Evolutionary conservation across 2,329 filamentous ascomycete species (phyloP), one percentile per base, ranked within the genome.

Genomic region (Verticillium tricorpus): DNA sequence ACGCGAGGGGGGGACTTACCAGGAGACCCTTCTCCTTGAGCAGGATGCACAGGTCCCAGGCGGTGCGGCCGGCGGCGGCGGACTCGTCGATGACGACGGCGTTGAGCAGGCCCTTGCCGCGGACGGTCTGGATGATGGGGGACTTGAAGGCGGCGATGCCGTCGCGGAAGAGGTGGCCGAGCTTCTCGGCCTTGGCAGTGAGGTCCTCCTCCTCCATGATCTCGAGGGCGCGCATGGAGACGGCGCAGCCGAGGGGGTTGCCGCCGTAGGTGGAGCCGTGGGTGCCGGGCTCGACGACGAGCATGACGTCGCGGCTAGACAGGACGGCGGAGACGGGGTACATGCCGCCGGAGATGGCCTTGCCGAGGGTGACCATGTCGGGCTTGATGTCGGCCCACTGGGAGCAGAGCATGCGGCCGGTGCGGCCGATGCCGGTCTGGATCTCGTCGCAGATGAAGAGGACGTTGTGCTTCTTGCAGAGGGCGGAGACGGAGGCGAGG

Each of bases 251-350:
- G 14, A 99, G 83, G 19, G 95, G 95, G 78, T 99, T 99, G 58
- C 95, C 95, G 64, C 95, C 95, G 72, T 98, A 99, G n/a, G 95
- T 99, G 52, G 92, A 97, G 57, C 95, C 95, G 77, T 99, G 95
- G 31, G 95, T 98, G 63, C 95, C 95, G 31, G 95, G 92, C 82
- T 99, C 95, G 66, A 99, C 84, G 11, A 94, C 95, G 67, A 97
- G 85, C 93, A 99, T 97, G 66, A 98, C 83, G 62, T 97, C 93
- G 78, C 90, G 93, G 70, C 88, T 88, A 65, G 90, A 89, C 59
- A 99, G 83, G 57, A 99, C 93, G 70, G 89, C 93, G 64, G 93
- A 97, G 62, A 99, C 95, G n/a, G 95, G 95, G 79, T 99, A 99
- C 90, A 98, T 95, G 76, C 95, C 95, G 66, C 95, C 95, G 37